Base-by-base conservation (phyloP, 805 yeast species). In the Metschnikowia gruessii region DNA sequence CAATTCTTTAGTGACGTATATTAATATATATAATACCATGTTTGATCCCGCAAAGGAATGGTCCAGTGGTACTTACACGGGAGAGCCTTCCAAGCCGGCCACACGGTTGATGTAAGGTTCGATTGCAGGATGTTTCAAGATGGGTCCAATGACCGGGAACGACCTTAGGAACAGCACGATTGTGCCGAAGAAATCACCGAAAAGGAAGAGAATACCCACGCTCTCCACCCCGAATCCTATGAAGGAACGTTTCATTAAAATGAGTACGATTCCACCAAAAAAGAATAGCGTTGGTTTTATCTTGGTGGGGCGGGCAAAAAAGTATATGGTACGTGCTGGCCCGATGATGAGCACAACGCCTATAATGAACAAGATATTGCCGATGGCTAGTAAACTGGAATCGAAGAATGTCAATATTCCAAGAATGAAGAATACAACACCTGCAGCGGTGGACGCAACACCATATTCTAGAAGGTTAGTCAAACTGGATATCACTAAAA, bases 181-280 rank as follows among this genome's bases (percentile, higher is more conserved):
- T 11, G 95, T 87, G 21, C 95, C 89, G 60, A 92, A 87, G 65
- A 94, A 91, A 66, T 94, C 98, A 31, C 58, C 99, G 68, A 94
- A 92, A 31, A 92, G 71, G 7, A 88, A 91, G 50, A 92, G 67
- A 21, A 92, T 88, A n/a, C 99, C 99, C 52, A 91, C 70, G 42
- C 85, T 79, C 64, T 92, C 99, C 33, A 92, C 69, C 1, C 84
- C 62, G 60, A 94, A 92, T 8, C 99, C 99, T 21, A 83, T 58
- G 60, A 94, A 87, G 1, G 97, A 81, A 69, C 84, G 76, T 59
- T 85, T 86, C 56, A 80, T 58, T 46, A 92, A 69, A 44, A 94
- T 92, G 54, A 92, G 68, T 12, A 83, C 43, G 12, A 94, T 82
- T 1, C 99, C 99, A 5, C 80, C 43, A 3, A 70, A 70, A 60